Evolutionary conservation across 768 basidiomycete species (phyloP).

Genomic region (Leccinum longicurvipes): DNA sequence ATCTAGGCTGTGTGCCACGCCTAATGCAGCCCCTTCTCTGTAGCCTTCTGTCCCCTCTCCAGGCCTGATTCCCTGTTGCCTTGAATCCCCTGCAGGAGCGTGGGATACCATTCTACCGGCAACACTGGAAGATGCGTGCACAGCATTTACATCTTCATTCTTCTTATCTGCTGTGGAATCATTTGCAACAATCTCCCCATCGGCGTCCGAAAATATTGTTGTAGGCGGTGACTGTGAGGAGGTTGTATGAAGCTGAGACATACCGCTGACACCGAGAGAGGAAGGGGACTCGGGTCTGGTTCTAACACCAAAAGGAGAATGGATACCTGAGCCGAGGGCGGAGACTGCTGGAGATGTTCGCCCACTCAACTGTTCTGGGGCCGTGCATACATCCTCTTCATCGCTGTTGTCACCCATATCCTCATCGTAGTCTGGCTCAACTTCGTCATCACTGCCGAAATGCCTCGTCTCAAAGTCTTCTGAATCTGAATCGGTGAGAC

Average conservation of each 20-base stretch:
- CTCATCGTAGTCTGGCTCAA: constrained; percentile 29
- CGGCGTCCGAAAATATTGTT: constrained; percentile 1
- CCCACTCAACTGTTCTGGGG: constrained; percentile 21
- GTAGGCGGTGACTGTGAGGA: constrained; percentile 11
- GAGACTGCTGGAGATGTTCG: constrained; percentile 27
- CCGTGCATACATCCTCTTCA: constrained; percentile 23
- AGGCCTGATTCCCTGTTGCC: background rate
- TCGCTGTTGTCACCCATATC: constrained; percentile 29
- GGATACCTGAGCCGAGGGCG: constrained; percentile 13
- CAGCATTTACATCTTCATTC: background rate
- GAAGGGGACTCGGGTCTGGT: constrained; percentile 2
- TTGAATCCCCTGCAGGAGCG: background rate
- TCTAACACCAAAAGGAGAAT: constrained; percentile 9
- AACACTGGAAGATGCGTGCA: constrained; percentile 3
- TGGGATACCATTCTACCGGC: background rate
- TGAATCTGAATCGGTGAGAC: constrained; percentile 26
- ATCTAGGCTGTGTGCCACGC: constrained; percentile 21
- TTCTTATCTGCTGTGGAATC: constrained; percentile 3
- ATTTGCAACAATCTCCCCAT: background rate
- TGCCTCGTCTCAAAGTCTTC: constrained; percentile 20
- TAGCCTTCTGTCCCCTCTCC: constrained; percentile 4
- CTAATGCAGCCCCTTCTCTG: constrained; percentile 12
- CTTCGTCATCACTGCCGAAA: constrained; percentile 21
- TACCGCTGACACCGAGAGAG: constrained; percentile 3
- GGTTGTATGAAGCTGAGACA: background rate